These are phyloP conservation scores for Nannochloropsis salina DNA, from an alignment of 108 stramenopile species.

Conservation along the genomic window DNA sequence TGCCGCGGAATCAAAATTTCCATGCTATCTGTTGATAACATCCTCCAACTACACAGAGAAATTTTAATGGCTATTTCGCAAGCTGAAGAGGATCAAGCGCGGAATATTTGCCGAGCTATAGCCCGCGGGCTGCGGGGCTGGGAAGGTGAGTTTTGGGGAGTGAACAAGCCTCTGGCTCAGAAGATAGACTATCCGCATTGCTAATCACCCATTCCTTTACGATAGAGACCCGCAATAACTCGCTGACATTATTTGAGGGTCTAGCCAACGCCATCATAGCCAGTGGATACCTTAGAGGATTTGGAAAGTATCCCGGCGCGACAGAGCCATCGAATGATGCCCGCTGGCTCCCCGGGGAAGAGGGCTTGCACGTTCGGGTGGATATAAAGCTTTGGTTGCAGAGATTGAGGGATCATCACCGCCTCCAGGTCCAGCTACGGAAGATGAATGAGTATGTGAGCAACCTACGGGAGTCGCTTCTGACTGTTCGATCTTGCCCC, in stretches of 20 bases:
- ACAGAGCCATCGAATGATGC: not conserved
- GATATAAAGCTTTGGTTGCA: not conserved
- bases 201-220: not conserved
- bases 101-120: not conserved
- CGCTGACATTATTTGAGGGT: not conserved
- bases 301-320: not conserved
- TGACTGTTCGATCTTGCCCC: not conserved
- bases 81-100: not conserved
- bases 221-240: not conserved
- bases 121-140: conserved; percentile 8
- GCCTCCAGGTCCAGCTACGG: not conserved
- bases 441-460: not conserved
- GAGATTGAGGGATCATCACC: not conserved
- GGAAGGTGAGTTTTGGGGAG: not conserved
- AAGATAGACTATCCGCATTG: not conserved
- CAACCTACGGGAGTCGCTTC: not conserved
- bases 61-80: not conserved
- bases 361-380: not conserved
- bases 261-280: conserved; percentile 2
- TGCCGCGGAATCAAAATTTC: too few species aligned
- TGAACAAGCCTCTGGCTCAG: not conserved
- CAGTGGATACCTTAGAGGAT: not conserved
- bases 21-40: too few species aligned
- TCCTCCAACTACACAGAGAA: too few species aligned
- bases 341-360: not conserved